Base-by-base conservation (phyloP, 2,329 filamentous ascomycete species). In the Xylaria multiplex region DNA sequence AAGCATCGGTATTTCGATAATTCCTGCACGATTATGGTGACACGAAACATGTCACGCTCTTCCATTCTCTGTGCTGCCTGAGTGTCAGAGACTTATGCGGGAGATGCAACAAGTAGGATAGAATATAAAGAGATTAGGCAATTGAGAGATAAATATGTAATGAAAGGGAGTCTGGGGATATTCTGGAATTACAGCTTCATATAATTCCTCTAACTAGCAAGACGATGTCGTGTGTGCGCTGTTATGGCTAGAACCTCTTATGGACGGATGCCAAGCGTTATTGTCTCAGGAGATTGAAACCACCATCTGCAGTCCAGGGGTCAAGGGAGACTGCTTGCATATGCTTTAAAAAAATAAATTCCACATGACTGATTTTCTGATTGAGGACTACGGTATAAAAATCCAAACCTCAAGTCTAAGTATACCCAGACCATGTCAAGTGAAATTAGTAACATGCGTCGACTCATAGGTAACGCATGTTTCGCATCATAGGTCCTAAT, bases 391-490 rank as follows among this genome's bases (percentile, higher is more conserved):
- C 9, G 30, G 43, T 11, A 53, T 30, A n/a, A 13, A 6, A 37
- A 24, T 8, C 19, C 53, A 32, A 13, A 16, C 13, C 53, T 13
- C 19, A 55, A 9, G 40, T 22, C 22, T 49, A n/a, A 5, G 22
- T 49, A n/a, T 7, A 52, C 16, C 27, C 32, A 3, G 6, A 42
- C 40, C 45, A 53, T 48, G 16, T 57, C 24, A 24, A 35, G 42
- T 42, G 8, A 27, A 43, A 57, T 52, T 45, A 53, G 27, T 52
- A 32, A 49, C 27, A 58, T 58, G 6, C 22, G 55, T 62, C 49
- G 59, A 35, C 3, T 54, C n/a, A 35, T 6, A 32, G 14, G 42
- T n/a, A 49, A n/a, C 30, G 30, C 19, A 48, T 48, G 11, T 53
- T 22, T 63, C 13, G 19, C 13, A 37, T 59, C 24, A 22, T 27